Evolutionary conservation across 1,139 yeast species (phyloP), one percentile per base, ranked within the genome.

Genomic region (Saccharomyces hybrid): DNA sequence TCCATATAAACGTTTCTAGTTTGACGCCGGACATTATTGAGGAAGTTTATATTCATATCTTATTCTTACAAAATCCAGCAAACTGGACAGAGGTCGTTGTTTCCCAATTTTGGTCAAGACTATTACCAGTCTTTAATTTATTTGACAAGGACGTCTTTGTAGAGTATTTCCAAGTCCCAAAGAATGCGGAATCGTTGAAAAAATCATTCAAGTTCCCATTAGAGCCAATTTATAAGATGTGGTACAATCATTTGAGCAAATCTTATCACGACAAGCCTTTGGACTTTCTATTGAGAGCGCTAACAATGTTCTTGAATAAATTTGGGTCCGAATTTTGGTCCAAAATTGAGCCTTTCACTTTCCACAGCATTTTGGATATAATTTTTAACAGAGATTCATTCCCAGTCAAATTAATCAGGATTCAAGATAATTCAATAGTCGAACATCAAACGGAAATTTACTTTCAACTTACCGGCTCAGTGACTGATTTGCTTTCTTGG

Each of bases 361-460:
- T 75, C 57, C 75, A 76, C 49, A 80, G 79, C 55, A 70, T 83
- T 46, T 64, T 84, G 47, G 88, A 83, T 58, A 74, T 80, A n/a
- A 72, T 83, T 4, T 66, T 68, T 46, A 65, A 65, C 13, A 63
- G 57, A 48, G 61, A 60, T 32, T 51, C 55, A 13, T 66, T 69
- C 52, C 63, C 65, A 1, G 49, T 51, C 7, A 60, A 59, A 34
- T 53, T 69, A 16, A 55, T 62, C 34, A 56, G 57, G 32, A 57
- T 67, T 7, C 71, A 69, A 54, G 56, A 63, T 46, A 62, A 61
- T 47, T 58, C 63, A 25, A 59, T 66, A 5, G 62, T 65, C 4
- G 60, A 62, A 16, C 61, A 64, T 53, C 67, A 42, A 65, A 78
- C 50, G 65, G 74, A 51, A 68, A 56, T 59, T 3, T 51, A 60